phyloP scores from a whole-genome alignment of 1,284 basidiomycete species.

The Acaromyces ingoldii region DNA sequence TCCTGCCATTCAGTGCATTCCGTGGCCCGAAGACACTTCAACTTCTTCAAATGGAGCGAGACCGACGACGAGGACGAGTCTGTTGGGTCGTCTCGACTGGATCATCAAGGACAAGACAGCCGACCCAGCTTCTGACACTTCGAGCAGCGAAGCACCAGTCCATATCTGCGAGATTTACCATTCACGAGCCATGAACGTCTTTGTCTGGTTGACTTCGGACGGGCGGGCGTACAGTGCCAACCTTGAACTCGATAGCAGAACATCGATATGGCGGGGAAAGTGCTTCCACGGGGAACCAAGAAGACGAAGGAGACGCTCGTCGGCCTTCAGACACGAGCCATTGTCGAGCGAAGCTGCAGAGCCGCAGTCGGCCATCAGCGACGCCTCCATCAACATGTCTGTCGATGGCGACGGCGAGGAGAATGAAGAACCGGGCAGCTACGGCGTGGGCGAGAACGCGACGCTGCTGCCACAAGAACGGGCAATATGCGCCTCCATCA shows the following conservation, averaged over 20 bases:
- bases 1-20: constrained; percentile 42
- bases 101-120: constrained; percentile 5
- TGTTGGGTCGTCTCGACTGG: constrained; percentile 22
- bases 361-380: background rate
- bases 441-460: background rate
- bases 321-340: constrained; percentile 3
- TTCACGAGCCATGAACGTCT: constrained; percentile 41
- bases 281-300: constrained; percentile 26
- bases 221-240: constrained; percentile 32
- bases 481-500: constrained; percentile 64
- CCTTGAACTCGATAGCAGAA: constrained; percentile 20
- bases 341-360: background rate
- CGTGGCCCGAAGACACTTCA: constrained; percentile 39
- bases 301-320: constrained; percentile 10
- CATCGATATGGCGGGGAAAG: constrained; percentile 12
- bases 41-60: constrained; percentile 15
- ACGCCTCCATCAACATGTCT: background rate
- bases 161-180: constrained; percentile 17
- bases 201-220: constrained; percentile 41
- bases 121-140: background rate
- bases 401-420: background rate
- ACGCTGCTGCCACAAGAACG: constrained; percentile 54
- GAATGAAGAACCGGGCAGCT: background rate
- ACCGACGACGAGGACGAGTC: constrained; percentile 28
- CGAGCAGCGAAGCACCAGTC: background rate